phyloP scores from a whole-genome alignment of 2,329 filamentous ascomycete genomes.

The Paecilomyces variotii region DNA sequence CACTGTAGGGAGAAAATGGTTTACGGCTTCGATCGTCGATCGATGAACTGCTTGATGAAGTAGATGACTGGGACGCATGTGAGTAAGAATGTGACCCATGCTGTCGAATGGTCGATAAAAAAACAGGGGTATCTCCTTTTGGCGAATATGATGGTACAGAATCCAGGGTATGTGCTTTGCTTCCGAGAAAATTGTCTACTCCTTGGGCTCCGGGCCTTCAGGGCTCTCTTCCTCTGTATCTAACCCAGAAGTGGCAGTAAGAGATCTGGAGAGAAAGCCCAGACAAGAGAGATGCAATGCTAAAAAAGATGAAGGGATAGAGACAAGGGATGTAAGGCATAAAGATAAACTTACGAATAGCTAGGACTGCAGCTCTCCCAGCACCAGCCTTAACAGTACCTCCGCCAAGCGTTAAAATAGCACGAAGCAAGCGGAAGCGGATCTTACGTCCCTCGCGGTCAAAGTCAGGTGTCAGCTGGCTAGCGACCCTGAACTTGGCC shows the following conservation, averaged over 20 bases:
- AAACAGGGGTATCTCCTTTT: not conserved
- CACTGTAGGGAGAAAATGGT: not conserved
- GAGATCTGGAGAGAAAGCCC: not conserved
- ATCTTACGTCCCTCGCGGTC: slow-evolving; percentile 47
- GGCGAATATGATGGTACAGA: not conserved
- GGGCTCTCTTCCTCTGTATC: not conserved
- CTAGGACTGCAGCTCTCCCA: slow-evolving; percentile 26
- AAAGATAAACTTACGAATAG: slow-evolving; percentile 30
- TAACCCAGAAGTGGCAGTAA: not conserved
- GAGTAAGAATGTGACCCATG: slow-evolving; percentile 2
- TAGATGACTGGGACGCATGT: slow-evolving; percentile 20
- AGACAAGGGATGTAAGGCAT: slow-evolving; percentile 3
- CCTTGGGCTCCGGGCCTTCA: not conserved
- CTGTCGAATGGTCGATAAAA: not conserved
- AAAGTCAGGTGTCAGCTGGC: slow-evolving; percentile 50
- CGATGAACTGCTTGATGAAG: slow-evolving; percentile 22
- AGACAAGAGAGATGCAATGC: not conserved
- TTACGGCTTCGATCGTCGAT: slow-evolving; percentile 28
- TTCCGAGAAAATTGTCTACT: not conserved
- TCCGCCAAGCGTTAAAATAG: slow-evolving; percentile 33
- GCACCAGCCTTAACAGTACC: slow-evolving; percentile 30
- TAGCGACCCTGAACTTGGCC: slow-evolving; percentile 44
- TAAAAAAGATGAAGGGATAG: slow-evolving; percentile 3
- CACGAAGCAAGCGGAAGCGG: slow-evolving; percentile 31
- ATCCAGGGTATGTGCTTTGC: not conserved